Conservation (phyloP, 2,329 filamentous ascomycete species). For the Penicillium sp. region DNA sequence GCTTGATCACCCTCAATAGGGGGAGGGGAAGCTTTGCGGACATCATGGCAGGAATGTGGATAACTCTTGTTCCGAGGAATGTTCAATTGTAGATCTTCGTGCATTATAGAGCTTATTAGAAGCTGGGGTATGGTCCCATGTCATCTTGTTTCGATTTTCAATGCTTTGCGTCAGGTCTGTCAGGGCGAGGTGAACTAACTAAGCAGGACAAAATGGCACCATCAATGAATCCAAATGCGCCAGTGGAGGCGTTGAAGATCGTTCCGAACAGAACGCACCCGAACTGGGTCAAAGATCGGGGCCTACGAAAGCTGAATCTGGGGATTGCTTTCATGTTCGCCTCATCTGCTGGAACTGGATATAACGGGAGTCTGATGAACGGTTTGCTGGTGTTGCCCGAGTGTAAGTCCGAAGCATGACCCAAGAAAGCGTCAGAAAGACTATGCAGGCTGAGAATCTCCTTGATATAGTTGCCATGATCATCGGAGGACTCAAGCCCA, state of each 20-base stretch:
- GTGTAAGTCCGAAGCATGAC: constrained; percentile 6
- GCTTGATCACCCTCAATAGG: constrained; percentile 4
- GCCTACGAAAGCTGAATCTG: constrained; percentile 22
- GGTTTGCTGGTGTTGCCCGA: constrained; percentile 22
- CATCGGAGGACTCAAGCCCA: constrained; percentile 15
- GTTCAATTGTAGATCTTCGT: background rate
- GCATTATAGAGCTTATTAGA: constrained; percentile 17
- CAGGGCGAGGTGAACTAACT: background rate
- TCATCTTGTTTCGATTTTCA: background rate
- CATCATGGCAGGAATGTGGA: constrained; percentile 21
- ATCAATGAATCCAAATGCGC: constrained; percentile 7
- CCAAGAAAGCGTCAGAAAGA: no score
- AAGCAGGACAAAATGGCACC: constrained; percentile 13
- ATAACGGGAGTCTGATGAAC: constrained; percentile 26
- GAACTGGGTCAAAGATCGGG: constrained; percentile 25
- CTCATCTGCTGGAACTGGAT: constrained; percentile 24
- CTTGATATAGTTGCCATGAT: constrained; percentile 11
- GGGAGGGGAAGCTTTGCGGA: constrained; percentile 2
- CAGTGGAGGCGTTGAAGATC: constrained; percentile 16
- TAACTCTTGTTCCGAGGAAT: constrained; percentile 22
- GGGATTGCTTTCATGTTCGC: constrained; percentile 25
- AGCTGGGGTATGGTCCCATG: background rate
- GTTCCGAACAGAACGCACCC: constrained; percentile 21
- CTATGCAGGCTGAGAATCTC: background rate
- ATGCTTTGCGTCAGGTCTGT: background rate